phyloP scores from a whole-genome alignment of 352 stramenopile genomes.

The Phytophthora agathidicida region DNA sequence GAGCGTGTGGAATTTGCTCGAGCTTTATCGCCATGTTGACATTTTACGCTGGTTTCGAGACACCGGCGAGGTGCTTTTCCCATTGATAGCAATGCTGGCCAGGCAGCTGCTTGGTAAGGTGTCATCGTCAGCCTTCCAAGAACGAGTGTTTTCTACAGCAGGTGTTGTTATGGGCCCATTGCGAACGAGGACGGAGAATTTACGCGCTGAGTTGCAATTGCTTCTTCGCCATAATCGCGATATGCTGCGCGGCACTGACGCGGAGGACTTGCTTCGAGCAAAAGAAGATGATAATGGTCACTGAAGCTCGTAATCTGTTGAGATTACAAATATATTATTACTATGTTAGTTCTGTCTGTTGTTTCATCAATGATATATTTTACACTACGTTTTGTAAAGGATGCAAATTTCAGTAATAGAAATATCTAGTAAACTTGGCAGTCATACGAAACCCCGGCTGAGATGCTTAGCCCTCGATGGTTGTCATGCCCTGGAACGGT shows the following conservation, averaged over 20 bases:
- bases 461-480: too few relatives aligned
- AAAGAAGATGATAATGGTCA: too few relatives aligned
- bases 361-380: too few relatives aligned
- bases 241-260: background rate
- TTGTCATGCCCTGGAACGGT: too few relatives aligned
- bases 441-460: too few relatives aligned
- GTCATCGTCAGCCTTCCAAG: slow-evolving; percentile 5
- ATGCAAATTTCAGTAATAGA: too few relatives aligned
- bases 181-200: background rate
- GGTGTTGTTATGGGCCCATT: background rate
- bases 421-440: too few relatives aligned
- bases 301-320: too few relatives aligned
- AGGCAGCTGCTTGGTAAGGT: background rate
- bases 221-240: background rate
- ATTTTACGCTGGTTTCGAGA: slow-evolving; percentile 9
- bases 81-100: slow-evolving; percentile 1
- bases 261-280: background rate
- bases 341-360: too few relatives aligned
- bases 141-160: slow-evolving; percentile 1
- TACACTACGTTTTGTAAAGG: too few relatives aligned
- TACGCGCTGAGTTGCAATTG: slow-evolving; percentile 1
- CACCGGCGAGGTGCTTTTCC: background rate
- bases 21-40: slow-evolving; percentile 10
- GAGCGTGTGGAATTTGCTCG: slow-evolving; percentile 8
- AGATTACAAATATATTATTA: too few relatives aligned